These are phyloP conservation scores for Hypoxylon sp. DNA, from an alignment of 2,329 filamentous ascomycete species.

Conservation along the genomic window DNA sequence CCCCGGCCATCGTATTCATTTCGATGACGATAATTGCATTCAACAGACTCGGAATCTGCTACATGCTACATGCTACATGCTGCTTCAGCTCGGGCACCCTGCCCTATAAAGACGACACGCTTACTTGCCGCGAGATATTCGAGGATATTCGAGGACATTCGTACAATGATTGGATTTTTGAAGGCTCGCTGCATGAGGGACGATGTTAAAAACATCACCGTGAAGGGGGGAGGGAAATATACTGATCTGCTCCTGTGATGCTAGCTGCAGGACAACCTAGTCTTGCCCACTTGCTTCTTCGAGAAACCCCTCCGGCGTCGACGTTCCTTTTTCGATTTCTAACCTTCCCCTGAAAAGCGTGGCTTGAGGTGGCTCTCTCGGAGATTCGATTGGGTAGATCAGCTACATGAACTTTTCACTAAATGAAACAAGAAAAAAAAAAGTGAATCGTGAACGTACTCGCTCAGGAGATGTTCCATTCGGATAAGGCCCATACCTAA, in stretches of 20 bases:
- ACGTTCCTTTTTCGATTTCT: conserved; percentile 1
- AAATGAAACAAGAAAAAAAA: conserved; percentile 4
- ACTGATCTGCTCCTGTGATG: conserved; percentile 8
- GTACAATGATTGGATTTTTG: not conserved
- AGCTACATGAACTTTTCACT: conserved; percentile 2
- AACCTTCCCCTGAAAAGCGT: conserved; percentile 4
- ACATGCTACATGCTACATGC: conserved; percentile 1
- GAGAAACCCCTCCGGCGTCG: conserved; percentile 13
- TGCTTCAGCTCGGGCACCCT: not conserved
- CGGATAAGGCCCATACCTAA: not conserved
- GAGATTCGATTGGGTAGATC: conserved; percentile 36
- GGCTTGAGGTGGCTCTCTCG: conserved; percentile 28
- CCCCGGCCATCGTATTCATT: not conserved
- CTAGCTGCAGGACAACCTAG: conserved; percentile 4
- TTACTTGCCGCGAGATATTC: not conserved
- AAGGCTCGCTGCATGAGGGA: not conserved
- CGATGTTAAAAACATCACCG: not conserved
- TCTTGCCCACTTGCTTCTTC: conserved; percentile 1
- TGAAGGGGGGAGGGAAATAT: not conserved
- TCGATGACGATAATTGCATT: conserved; percentile 7
- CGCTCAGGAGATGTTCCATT: conserved; percentile 1
- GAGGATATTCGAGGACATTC: not conserved
- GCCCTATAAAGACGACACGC: not conserved
- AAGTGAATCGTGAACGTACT: conserved; percentile 1
- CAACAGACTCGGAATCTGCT: not conserved